Percentiles rank a stretch among this genome's conserved stretches.
Conservation (phyloP, 2,329 filamentous ascomycete species). For the Colletotrichum lindemuthianum region DNA sequence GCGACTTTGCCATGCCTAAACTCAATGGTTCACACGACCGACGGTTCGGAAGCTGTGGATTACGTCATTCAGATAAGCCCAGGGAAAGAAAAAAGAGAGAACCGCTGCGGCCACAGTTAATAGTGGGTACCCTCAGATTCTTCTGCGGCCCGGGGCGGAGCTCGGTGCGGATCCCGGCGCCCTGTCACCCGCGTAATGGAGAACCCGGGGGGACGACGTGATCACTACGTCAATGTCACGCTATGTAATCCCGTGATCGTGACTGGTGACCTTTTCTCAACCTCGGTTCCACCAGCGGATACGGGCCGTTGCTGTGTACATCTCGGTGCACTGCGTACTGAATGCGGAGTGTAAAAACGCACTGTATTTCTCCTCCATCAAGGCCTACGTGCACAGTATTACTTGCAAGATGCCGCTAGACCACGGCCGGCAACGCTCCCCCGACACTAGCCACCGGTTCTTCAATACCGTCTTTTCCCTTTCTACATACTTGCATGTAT, state of each 20-base stretch:
- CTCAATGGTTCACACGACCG: too few species aligned
- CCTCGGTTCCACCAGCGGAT: neutral
- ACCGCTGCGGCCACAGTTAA: neutral
- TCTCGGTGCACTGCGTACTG: neutral
- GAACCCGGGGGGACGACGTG: too few species aligned
- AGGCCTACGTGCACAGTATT: too few species aligned
- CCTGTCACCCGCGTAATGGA: neutral
- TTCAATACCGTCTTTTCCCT: neutral
- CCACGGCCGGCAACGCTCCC: slow-evolving; percentile 5
- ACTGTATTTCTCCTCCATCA: too few species aligned
- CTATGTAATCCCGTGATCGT: slow-evolving; percentile 19
- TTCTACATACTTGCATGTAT: neutral
- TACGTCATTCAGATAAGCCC: too few species aligned
- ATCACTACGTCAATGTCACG: neutral
- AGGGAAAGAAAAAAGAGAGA: too few species aligned
- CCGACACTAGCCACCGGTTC: neutral
- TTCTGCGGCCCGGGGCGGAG: slow-evolving; percentile 24
- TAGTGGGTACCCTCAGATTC: neutral
- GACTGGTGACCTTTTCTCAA: slow-evolving; percentile 8
- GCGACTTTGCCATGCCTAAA: too few species aligned
- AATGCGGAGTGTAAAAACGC: too few species aligned
- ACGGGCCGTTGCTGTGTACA: neutral
- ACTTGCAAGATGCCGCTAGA: neutral
- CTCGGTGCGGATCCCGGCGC: slow-evolving; percentile 26
- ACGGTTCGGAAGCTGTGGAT: too few species aligned